Base-by-base conservation (phyloP, 441 rosid species). In the Euphorbia celastroides region DNA sequence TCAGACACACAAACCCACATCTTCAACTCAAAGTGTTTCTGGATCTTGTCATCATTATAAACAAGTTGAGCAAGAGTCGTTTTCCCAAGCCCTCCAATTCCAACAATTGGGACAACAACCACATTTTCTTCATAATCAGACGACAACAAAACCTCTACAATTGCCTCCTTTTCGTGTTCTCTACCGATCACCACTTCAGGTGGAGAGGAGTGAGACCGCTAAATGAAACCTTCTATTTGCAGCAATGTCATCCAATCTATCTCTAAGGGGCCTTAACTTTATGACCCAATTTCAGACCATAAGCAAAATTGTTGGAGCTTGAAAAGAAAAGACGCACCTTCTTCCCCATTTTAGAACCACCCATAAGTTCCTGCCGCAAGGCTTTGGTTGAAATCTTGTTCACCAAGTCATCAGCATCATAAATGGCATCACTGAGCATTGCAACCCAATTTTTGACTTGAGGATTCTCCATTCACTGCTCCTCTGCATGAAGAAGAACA, bases 401-500 rank as follows among this genome's bases (percentile, higher is more conserved):
- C 2, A 44, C n/a, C 50, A 44, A 44, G 50, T 44, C 50, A 44
- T 44, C 50, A 44, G 50, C 50, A 44, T 44, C 50, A 14, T 44
- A 44, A 17, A 44, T 44, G 50, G 50, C 50, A 12, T 44, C 50
- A 44, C 65, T 71, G 25, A 79, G 73, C 68, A 50, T 64, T n/a
- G 22, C 22, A 12, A 67, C 62, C 74, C 66, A 71, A 2, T 0
- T 25, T 27, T 11, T 62, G 20, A 48, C 74, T 7, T 28, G 27
- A 28, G 44, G 60, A 38, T 38, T 38, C 44, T 38, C 44, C 44
- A 38, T 38, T 11, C 8, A 38, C 44, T 38, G 44, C 44, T 58
- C 64, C 54, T 73, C 75, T 2, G 71, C 78, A 9, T 75, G 66
- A 1, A 59, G 48, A 30, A 74, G 68, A 34, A 70, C 75, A 5